phyloP scores from a whole-genome alignment of 2,329 filamentous ascomycete species.

The Monilinia fructicola region DNA sequence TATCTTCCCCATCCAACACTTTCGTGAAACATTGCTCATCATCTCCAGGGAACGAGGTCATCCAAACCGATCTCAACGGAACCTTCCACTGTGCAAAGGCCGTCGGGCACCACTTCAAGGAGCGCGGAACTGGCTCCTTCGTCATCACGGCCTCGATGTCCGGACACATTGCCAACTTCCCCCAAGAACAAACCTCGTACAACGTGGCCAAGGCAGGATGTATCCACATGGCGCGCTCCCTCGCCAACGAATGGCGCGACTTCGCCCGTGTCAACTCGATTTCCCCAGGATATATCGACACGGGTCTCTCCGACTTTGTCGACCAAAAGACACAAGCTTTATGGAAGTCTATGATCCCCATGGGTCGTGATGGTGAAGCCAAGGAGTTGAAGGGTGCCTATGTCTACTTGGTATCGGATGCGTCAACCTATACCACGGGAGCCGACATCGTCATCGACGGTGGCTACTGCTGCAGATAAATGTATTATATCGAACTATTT shows the following conservation, averaged over 20 bases:
- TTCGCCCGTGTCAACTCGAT: slow-evolving; percentile 69
- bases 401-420: slow-evolving; percentile 50
- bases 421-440: slow-evolving; percentile 50
- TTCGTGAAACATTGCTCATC: neutral
- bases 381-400: slow-evolving; percentile 62
- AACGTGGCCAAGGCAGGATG: slow-evolving; percentile 66
- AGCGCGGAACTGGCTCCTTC: slow-evolving; percentile 62
- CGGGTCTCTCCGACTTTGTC: slow-evolving; percentile 62
- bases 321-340: slow-evolving; percentile 56
- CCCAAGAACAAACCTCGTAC: slow-evolving; percentile 66
- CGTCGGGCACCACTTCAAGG: slow-evolving; percentile 65
- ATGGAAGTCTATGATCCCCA: slow-evolving; percentile 60
- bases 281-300: slow-evolving; percentile 68
- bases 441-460: slow-evolving; percentile 52
- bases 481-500: slow-evolving; percentile 11
- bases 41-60: slow-evolving; percentile 52
- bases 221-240: slow-evolving; percentile 61
- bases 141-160: slow-evolving; percentile 66
- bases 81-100: slow-evolving; percentile 67
- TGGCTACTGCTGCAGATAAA: slow-evolving; percentile 43
- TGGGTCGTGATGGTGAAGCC: slow-evolving; percentile 59
- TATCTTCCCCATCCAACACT: neutral
- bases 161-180: slow-evolving; percentile 54
- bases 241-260: slow-evolving; percentile 69
- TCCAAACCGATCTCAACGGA: slow-evolving; percentile 66